Evolutionary conservation across 2,329 filamentous ascomycete species (phyloP), one percentile per base, ranked within the genome.

Genomic region (Claviceps pazoutovae): DNA sequence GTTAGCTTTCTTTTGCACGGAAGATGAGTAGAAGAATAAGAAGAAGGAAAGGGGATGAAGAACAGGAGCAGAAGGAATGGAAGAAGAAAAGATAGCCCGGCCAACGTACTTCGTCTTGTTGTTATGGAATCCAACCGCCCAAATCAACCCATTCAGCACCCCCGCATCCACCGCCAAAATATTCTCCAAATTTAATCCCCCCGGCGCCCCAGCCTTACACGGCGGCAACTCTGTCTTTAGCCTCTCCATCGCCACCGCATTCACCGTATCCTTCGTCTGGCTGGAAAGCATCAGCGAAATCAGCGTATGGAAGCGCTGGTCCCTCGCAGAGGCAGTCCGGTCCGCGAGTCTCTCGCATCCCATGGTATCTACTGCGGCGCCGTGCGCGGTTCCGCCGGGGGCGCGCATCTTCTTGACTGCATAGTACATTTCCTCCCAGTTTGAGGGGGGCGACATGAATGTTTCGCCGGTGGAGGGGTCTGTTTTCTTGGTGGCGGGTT

Each of bases 341-440:
- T 75, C 70, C 2, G 86, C 86, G 9, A 93, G 74, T 7, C 79
- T 78, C 67, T 89, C 89, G 68, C 93, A 98, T 11, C 93, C 93
- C 90, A 97, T 96, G 0, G 91, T 97, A 66, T 98, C 93, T 11
- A 98, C 93, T 0, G 91, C 86, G 1, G 93, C 93, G 77, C 85
- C 68, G 71, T 78, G 64, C 64, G 85, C 69, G 69, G 68, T 62
- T 6, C 75, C 75, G 3, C 74, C 75, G 0, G 69, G 64, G 4
- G 68, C 65, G 2, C 81, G 83, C 89, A 97, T 96, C 61, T 79
- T 76, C 61, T 84, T 83, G 45, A 94, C 85, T 0, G 80, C 70
- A 37, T 75, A 69, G 68, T 96, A 98, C 53, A 95, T 81, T 52
- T 82, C 78, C 56, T 88, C 81, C 93, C 93, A 96, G 64, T 89